Evolutionary conservation across 331 rosid species (phyloP).

Genomic region (Quercus tomentella): DNA sequence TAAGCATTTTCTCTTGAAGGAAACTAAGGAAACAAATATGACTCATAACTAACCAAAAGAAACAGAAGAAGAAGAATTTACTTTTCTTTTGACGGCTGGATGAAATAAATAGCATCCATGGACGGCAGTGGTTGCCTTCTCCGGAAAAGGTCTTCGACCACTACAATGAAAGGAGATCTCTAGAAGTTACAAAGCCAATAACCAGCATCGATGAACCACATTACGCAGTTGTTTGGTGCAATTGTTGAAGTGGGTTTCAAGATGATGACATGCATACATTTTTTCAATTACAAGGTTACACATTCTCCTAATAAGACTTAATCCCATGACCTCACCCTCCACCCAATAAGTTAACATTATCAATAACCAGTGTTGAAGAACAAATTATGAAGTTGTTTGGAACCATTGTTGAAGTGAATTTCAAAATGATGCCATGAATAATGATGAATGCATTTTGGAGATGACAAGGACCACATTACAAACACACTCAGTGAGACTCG

Average conservation of each 20-base stretch:
- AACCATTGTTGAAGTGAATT: no score
- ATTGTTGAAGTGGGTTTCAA: not conserved
- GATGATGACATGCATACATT: not conserved
- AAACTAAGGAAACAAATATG: not conserved
- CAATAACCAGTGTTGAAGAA: no score
- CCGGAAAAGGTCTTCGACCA: slow-evolving; percentile 95
- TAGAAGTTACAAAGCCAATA: slow-evolving; percentile 11
- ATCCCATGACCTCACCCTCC: no score
- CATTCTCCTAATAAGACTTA: no score
- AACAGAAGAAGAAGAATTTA: slow-evolving; percentile 27
- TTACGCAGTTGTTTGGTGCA: not conserved
- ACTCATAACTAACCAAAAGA: not conserved
- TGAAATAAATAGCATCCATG: slow-evolving; percentile 85
- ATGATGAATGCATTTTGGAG: no score
- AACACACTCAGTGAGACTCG: no score
- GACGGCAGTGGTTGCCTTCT: slow-evolving; percentile 97
- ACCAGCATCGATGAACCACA: not conserved
- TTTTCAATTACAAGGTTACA: no score
- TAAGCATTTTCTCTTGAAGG: not conserved
- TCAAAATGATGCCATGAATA: no score
- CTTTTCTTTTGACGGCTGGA: slow-evolving; percentile 94
- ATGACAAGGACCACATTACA: no score
- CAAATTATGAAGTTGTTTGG: no score
- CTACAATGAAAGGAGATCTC: slow-evolving; percentile 45
- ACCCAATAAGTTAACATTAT: no score